Conservation (phyloP, 2,329 filamentous ascomycete species). For the Xylariomycetidae sp. region DNA sequence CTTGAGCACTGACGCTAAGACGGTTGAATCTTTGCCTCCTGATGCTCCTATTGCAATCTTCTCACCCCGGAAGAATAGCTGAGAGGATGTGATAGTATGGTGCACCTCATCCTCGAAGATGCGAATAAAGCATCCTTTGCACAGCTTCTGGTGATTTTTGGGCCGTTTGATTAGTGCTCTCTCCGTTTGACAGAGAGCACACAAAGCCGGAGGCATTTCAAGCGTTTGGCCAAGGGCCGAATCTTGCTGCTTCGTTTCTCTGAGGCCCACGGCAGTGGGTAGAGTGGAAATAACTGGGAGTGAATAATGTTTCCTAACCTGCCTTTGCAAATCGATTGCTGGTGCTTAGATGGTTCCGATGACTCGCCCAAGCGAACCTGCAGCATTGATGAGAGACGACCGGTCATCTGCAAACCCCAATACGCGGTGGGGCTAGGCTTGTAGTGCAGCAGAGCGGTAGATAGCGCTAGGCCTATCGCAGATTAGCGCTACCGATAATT, state of each 20-base stretch:
- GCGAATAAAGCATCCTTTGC: slow-evolving; percentile 77
- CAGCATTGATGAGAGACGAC: too few species aligned
- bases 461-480: not conserved
- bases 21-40: slow-evolving; percentile 95
- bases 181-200: slow-evolving; percentile 67
- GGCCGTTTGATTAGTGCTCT: slow-evolving; percentile 87
- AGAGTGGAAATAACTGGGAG: too few species aligned
- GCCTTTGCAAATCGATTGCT: too few species aligned
- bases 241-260: too few species aligned
- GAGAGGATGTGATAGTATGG: slow-evolving; percentile 76
- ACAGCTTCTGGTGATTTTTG: slow-evolving; percentile 92
- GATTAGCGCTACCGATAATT: slow-evolving; percentile 16
- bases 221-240: too few species aligned
- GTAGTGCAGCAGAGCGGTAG: not conserved
- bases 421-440: too few species aligned
- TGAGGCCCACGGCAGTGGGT: too few species aligned
- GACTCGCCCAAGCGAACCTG: too few species aligned
- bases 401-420: too few species aligned
- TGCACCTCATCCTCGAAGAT: slow-evolving; percentile 93
- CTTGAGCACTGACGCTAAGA: slow-evolving; percentile 89
- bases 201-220: slow-evolving; percentile 69
- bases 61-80: slow-evolving; percentile 80
- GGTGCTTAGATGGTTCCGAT: too few species aligned
- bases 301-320: too few species aligned
- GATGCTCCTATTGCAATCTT: slow-evolving; percentile 91